Percentiles rank a stretch among this genome's conserved stretches.
These are phyloP conservation scores for Xerocomellus dryophilus DNA, from an alignment of 768 basidiomycete genomes.

Conservation along the genomic window DNA sequence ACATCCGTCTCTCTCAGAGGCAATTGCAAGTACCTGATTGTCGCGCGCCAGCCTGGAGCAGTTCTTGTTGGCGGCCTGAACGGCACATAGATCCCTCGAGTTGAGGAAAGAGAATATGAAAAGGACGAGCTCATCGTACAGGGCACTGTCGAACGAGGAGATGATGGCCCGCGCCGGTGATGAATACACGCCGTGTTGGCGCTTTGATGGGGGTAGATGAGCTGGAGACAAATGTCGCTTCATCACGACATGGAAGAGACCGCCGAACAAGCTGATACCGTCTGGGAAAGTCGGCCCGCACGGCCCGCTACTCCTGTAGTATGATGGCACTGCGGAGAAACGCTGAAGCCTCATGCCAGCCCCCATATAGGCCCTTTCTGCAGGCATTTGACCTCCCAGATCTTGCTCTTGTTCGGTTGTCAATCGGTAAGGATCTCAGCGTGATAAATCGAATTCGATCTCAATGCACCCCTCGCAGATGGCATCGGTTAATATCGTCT, in stretches of 20 bases:
- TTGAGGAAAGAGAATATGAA: slow-evolving; percentile 71
- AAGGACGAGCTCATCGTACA: slow-evolving; percentile 77
- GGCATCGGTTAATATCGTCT: slow-evolving; percentile 34
- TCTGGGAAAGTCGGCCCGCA: slow-evolving; percentile 13
- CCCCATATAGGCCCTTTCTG: background rate
- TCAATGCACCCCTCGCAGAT: slow-evolving; percentile 1
- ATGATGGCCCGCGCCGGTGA: slow-evolving; percentile 13
- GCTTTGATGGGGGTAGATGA: slow-evolving; percentile 56
- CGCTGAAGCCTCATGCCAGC: no score
- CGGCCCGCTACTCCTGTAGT: background rate
- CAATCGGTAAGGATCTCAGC: slow-evolving; percentile 5
- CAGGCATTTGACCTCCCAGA: slow-evolving; percentile 1
- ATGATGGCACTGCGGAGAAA: no score
- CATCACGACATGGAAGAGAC: background rate
- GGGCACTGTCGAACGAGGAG: slow-evolving; percentile 48
- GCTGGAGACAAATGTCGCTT: slow-evolving; percentile 52
- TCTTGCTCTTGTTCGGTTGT: background rate
- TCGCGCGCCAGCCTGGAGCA: slow-evolving; percentile 68
- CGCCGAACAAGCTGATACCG: background rate
- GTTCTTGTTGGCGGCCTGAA: slow-evolving; percentile 59
- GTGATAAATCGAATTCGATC: no score
- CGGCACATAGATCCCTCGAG: slow-evolving; percentile 62
- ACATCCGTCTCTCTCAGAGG: slow-evolving; percentile 7
- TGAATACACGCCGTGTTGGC: slow-evolving; percentile 36
- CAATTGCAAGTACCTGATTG: slow-evolving; percentile 50